Base-by-base conservation (phyloP, 106 monocot species). In the Acorus gramineus region DNA sequence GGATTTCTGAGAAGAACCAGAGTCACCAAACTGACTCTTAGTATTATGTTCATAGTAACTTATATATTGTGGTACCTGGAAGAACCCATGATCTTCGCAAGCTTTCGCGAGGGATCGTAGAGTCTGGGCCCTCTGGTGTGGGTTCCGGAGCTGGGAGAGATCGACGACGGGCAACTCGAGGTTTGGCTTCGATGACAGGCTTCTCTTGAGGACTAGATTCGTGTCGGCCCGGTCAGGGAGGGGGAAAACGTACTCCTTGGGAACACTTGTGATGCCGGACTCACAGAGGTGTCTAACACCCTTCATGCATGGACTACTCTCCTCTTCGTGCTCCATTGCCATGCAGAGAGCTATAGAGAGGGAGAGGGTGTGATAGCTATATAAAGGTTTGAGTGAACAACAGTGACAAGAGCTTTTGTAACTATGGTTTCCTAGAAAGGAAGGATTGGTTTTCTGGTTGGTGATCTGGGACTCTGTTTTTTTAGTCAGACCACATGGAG, bases 51-150 rank as follows among this genome's bases (percentile, higher is more conserved):
- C 28, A 28, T 1, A 1, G 28, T 28, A 28, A 28, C 28, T 28
- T 28, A 28, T 28, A 28, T 28, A 28, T 28, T 28, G 28, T 28
- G 28, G 42, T 72, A 88, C 88, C 78, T 82, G 89, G 55, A 89
- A 89, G 85, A 89, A 89, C 11, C 89, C 89, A 46, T 71, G 77
- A 0, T 85, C 77, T 9, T 69, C 44, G 60, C 89, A 89, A 8
- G 89, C 85, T 6, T 67, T 58, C 0, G 61, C 68, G 6, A 89
- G 11, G 4, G 68, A 66, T 2, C 64, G 6, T 5, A 89, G 71
- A 5, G 61, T 75, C 42, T 59, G 66, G 28, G 53, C 2, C 7
- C 77, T 67, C n/a, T 48, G 44, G 3, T 48, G 10, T 3, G 81
- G 48, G 10, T 60, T 52, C 0, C 4, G 59, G 12, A 85, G 57